Evolutionary conservation across 306 rosid genomes (phyloP).

Genomic region (Sphenostylis stenocarpa): DNA sequence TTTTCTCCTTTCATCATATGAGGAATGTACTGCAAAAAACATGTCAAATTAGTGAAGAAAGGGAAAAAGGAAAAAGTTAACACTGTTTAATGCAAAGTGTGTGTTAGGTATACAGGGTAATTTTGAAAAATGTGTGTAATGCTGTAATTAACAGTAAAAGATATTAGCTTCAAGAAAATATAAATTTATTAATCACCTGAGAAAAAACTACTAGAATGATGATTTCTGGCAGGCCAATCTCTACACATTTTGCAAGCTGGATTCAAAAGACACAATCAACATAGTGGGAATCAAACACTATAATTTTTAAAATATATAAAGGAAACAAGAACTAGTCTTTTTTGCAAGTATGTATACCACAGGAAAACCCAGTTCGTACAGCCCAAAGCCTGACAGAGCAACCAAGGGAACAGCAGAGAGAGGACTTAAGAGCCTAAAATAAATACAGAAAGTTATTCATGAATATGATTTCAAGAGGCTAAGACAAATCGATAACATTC

Average conservation of each 20-base stretch:
- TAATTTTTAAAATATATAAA: slow-evolving; percentile 21
- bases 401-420: slow-evolving; percentile 89
- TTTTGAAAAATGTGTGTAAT: background rate
- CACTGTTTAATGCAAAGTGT: background rate
- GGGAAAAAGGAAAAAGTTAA: background rate
- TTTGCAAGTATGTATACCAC: slow-evolving; percentile 56
- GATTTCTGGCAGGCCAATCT: slow-evolving; percentile 94
- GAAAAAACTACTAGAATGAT: slow-evolving; percentile 60
- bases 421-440: slow-evolving; percentile 80
- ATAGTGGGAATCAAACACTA: background rate
- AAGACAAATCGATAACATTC: background rate
- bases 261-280: background rate
- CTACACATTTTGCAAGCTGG: slow-evolving; percentile 60
- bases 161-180: background rate
- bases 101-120: background rate
- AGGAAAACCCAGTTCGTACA: slow-evolving; percentile 89
- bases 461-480: background rate
- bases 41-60: background rate
- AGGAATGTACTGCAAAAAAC: slow-evolving; percentile 39
- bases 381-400: slow-evolving; percentile 86
- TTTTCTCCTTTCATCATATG: slow-evolving; percentile 44
- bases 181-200: slow-evolving; percentile 25
- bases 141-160: background rate
- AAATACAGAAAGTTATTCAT: slow-evolving; percentile 17
- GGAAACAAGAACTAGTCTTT: background rate